Evolutionary conservation across 2,329 filamentous ascomycete species (phyloP).

Genomic region (Sporothrix sp.): DNA sequence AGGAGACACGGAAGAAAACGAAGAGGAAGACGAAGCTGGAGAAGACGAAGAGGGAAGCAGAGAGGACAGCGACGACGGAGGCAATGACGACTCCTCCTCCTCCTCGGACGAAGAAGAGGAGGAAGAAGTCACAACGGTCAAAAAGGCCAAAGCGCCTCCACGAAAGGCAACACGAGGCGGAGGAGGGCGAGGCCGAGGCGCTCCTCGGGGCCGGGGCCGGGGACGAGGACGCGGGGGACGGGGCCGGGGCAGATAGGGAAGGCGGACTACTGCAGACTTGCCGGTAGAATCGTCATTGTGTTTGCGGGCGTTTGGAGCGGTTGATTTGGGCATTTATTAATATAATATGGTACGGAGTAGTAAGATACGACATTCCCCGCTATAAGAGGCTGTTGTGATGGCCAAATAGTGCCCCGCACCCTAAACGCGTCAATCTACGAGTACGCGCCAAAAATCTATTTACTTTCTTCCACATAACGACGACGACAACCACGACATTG

Average conservation of each 20-base stretch:
- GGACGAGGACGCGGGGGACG: slow-evolving; percentile 13
- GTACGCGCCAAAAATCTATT: slow-evolving; percentile 2
- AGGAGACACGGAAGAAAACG: neutral
- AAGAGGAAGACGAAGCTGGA: neutral
- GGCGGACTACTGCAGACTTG: neutral
- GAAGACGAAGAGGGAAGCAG: neutral
- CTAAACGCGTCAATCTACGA: slow-evolving; percentile 8
- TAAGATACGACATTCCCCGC: neutral
- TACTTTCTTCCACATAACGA: neutral
- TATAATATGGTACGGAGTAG: neutral
- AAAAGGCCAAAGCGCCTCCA: slow-evolving; percentile 11
- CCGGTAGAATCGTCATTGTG: neutral
- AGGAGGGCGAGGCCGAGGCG: slow-evolving; percentile 10
- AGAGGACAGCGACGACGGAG: neutral
- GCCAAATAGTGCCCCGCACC: slow-evolving; percentile 6
- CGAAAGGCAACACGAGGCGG: slow-evolving; percentile 9
- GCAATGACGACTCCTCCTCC: no score
- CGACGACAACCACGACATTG: neutral
- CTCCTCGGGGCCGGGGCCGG: slow-evolving; percentile 12
- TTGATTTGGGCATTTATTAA: no score
- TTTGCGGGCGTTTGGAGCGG: neutral
- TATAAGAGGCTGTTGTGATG: neutral
- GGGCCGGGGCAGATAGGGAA: neutral
- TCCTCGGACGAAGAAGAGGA: slow-evolving; percentile 7
- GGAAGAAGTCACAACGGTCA: neutral